phyloP scores from a whole-genome alignment of 148 eudicot species.

The Rhododendron mucronatum region DNA sequence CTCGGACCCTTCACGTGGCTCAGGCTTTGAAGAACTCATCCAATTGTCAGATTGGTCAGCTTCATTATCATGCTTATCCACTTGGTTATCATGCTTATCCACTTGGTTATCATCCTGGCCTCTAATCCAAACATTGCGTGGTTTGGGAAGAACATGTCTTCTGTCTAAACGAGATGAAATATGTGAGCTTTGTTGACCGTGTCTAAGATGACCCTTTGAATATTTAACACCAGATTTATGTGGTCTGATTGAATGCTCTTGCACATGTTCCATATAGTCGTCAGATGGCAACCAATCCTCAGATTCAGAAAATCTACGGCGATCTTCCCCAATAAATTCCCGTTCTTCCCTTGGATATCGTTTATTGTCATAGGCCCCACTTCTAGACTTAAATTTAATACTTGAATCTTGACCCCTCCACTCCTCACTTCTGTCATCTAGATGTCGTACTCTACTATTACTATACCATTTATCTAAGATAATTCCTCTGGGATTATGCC shows the following conservation, averaged over 20 bases:
- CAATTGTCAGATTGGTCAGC: conserved; percentile 18
- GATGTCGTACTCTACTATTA: conserved; percentile 3
- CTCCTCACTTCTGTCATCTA: conserved; percentile 19
- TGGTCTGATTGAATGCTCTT: conserved; percentile 13
- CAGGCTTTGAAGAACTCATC: conserved; percentile 29
- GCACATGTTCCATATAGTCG: conserved; percentile 18
- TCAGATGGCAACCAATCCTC: conserved; percentile 15
- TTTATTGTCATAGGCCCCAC: conserved; percentile 19
- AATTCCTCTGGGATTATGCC: conserved; percentile 6
- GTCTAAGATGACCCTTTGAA: conserved; percentile 38
- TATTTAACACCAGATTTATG: conserved; percentile 24
- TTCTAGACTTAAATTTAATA: conserved; percentile 16
- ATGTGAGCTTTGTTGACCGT: conserved; percentile 17
- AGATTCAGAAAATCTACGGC: conserved; percentile 16
- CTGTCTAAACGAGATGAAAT: conserved; percentile 11
- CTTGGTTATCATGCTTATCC: conserved; percentile 19
- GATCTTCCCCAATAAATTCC: conserved; percentile 18
- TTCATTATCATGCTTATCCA: conserved; percentile 20
- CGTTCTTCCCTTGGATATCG: conserved; percentile 19
- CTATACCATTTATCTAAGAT: not conserved
- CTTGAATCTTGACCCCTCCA: conserved; percentile 24
- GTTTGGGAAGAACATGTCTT: conserved; percentile 19
- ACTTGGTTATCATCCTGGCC: conserved; percentile 21
- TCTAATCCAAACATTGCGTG: conserved; percentile 4
- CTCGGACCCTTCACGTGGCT: conserved; percentile 47